Evolutionary conservation across 768 basidiomycete species (phyloP), one percentile per base, ranked within the genome.

Genomic region (Lenzites betulinus): DNA sequence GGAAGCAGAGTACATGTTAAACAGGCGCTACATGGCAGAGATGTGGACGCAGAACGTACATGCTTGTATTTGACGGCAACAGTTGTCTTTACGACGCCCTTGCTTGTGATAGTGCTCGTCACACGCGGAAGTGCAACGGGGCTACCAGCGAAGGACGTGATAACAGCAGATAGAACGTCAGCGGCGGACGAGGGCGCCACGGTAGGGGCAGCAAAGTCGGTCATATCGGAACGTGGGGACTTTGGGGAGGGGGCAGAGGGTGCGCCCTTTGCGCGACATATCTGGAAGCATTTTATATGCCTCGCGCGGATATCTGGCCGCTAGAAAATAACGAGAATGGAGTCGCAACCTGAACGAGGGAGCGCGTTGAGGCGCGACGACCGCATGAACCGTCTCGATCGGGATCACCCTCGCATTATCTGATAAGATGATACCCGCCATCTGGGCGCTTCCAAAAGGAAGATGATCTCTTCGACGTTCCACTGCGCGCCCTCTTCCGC

Each of bases 361-460:
- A 30, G 28, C 4, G 53, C 30, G 8, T 43, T 41, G 53, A 43
- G 53, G 7, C 42, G 41, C 26, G 7, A 49, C 47, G 55, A 39
- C 47, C 54, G 54, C 54, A 33, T 48, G 35, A 56, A 56, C 54
- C n/a, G 47, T 23, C 55, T 49, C 26, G 55, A 57, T 57, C 55
- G 47, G 35, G 35, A 49, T 47, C 46, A 49, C n/a, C 46, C 55
- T 49, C 55, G 55, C 20, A 49, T 57, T 57, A 57, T 57, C 55
- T 28, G 55, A 57, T 57, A 57, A 57, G 55, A 57, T 57, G 46
- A 57, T n/a, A 18, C 30, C 30, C 35, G 7, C 16, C 47, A 49
- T 49, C 55, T 18, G 7, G 36, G 26, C 3, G 33, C 18, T 57
- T 57, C 55, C 23, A 49, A 57, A 49, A 48, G 55, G 55, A 57